Conservation (phyloP, 179 eudicot genomes). For the Pouteria campechiana region DNA sequence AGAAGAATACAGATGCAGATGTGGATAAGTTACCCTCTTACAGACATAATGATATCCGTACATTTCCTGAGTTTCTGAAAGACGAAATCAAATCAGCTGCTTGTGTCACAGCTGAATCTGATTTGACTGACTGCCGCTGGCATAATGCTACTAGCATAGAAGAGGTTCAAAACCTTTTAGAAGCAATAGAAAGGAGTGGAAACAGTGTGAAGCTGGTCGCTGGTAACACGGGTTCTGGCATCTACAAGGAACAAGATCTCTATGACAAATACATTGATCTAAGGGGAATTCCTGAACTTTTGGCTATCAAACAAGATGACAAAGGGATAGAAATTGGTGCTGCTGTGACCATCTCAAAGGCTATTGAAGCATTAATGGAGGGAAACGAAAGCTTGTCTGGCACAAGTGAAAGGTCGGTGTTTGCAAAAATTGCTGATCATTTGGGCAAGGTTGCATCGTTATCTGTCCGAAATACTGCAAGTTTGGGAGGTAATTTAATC, state of each 20-base stretch:
- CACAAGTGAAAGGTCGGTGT: slow-evolving; percentile 17
- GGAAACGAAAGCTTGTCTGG: slow-evolving; percentile 4
- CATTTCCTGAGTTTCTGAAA: slow-evolving; percentile 62
- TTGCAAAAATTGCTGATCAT: slow-evolving; percentile 52
- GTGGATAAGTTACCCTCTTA: slow-evolving; percentile 42
- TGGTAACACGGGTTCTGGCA: slow-evolving; percentile 76
- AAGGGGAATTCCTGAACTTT: slow-evolving; percentile 67
- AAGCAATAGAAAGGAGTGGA: slow-evolving; percentile 10
- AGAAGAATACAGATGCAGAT: slow-evolving; percentile 36
- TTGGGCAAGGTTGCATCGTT: slow-evolving; percentile 76
- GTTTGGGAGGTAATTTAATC: slow-evolving; percentile 82
- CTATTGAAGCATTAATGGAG: slow-evolving; percentile 39
- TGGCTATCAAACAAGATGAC: slow-evolving; percentile 29
- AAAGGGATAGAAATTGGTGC: slow-evolving; percentile 60
- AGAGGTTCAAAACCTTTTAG: slow-evolving; percentile 47
- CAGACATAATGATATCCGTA: slow-evolving; percentile 23
- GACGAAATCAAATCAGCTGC: slow-evolving; percentile 20
- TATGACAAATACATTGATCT: slow-evolving; percentile 61
- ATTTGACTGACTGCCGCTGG: slow-evolving; percentile 67
- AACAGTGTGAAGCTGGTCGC: slow-evolving; percentile 43
- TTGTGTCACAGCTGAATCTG: slow-evolving; percentile 27
- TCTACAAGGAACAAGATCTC: slow-evolving; percentile 54
- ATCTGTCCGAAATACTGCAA: slow-evolving; percentile 69
- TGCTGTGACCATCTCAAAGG: slow-evolving; percentile 61
- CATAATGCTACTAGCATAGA: slow-evolving; percentile 38